Conservation (phyloP, 2,329 filamentous ascomycete genomes). For the Cryphonectria naterciae region DNA sequence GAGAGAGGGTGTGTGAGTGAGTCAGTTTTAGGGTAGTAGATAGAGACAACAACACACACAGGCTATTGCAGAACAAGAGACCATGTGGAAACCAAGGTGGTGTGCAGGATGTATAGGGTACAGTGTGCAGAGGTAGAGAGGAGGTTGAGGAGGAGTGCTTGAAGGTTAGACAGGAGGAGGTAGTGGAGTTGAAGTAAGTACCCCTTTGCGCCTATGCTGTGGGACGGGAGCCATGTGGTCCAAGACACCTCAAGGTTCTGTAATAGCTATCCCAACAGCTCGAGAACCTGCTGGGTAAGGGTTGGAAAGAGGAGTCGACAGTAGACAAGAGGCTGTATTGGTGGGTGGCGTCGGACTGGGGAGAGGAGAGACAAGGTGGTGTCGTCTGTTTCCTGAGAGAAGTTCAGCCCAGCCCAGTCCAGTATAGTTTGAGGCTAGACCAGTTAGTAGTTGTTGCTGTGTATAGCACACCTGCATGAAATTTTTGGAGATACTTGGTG, state of each 20-base stretch:
- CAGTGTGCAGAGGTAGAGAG: neutral
- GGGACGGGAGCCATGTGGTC: conserved; percentile 25
- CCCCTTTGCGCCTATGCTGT: conserved; percentile 29
- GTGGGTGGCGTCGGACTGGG: neutral
- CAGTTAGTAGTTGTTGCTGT: neutral
- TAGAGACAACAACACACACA: neutral
- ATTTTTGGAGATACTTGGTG: neutral
- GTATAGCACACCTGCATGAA: neutral
- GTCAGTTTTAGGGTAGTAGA: neutral
- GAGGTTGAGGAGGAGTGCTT: conserved; percentile 6
- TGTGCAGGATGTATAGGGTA: neutral
- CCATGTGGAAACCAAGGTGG: neutral
- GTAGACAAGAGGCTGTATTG: conserved; percentile 1
- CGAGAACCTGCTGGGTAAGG: neutral
- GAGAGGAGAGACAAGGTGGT: neutral
- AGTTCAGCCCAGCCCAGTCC: neutral
- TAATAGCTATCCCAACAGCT: neutral
- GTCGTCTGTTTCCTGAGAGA: neutral
- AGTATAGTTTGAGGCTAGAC: neutral
- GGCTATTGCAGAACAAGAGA: neutral
- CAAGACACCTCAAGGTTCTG: conserved; percentile 2
- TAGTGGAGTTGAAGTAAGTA: conserved; percentile 27
- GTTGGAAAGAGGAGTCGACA: neutral
- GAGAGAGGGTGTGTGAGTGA: neutral
- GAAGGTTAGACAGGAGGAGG: conserved; percentile 12